Evolutionary conservation across 805 yeast genomes (phyloP).

Genomic region (Candida silvicultrix): DNA sequence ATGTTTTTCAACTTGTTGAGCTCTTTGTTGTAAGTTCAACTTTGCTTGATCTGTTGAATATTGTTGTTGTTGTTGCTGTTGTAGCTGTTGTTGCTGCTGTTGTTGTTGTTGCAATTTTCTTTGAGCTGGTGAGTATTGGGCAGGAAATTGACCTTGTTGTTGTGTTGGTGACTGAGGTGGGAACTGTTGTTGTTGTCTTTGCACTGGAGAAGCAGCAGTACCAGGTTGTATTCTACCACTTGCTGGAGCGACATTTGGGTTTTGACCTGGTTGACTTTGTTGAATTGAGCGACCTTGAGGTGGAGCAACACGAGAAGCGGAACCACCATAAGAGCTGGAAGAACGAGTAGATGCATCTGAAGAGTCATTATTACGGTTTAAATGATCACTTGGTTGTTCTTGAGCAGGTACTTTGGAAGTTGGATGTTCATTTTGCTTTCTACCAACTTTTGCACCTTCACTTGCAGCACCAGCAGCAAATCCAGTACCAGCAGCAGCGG

Average conservation of each 20-base stretch:
- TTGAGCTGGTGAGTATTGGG: background rate
- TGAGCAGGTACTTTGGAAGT: background rate
- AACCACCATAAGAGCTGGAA: background rate
- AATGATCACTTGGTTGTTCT: background rate
- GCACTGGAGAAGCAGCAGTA: background rate
- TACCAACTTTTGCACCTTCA: conserved; percentile 4
- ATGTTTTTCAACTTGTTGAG: background rate
- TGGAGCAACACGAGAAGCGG: background rate
- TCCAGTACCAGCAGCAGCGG: conserved; percentile 6
- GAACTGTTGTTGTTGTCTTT: background rate
- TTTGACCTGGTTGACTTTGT: background rate
- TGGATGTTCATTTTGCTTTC: background rate
- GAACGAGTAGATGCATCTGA: background rate
- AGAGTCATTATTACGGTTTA: no score
- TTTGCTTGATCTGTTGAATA: background rate
- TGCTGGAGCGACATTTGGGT: background rate
- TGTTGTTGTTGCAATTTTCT: background rate
- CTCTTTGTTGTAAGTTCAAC: background rate
- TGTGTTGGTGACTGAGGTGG: background rate
- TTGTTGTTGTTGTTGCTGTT: background rate
- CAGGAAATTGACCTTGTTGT: background rate
- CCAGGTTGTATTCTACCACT: conserved; percentile 1
- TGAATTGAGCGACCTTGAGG: background rate
- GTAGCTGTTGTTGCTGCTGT: background rate
- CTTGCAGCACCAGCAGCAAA: conserved; percentile 2